Evolutionary conservation across 2,329 filamentous ascomycete genomes (phyloP).

Genomic region (Colletotrichum sp.): DNA sequence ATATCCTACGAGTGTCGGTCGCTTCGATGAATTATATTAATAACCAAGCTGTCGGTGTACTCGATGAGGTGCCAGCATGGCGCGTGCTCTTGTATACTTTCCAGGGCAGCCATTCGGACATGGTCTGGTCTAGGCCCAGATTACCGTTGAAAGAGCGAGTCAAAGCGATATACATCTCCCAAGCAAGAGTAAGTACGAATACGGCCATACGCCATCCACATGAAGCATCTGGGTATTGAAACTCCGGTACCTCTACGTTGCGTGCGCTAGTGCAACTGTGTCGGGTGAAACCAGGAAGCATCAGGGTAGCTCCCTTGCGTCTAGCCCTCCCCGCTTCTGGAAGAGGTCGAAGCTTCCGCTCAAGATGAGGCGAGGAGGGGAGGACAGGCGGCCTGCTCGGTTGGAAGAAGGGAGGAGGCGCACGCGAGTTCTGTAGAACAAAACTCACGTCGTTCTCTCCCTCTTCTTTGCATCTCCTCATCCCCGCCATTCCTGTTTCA

Average conservation of each 20-base stretch:
- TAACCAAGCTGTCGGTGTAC: neutral
- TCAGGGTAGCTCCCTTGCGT: slow-evolving; percentile 3
- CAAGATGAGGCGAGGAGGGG: neutral
- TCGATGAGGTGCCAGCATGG: neutral
- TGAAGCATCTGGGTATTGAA: neutral
- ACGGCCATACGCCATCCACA: neutral
- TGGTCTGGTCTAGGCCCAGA: neutral
- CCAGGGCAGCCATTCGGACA: neutral
- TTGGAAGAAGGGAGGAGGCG: neutral
- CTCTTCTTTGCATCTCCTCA: neutral
- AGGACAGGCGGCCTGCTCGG: neutral
- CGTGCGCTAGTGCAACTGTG: neutral
- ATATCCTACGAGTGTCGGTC: neutral
- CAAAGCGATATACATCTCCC: neutral
- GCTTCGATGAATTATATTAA: neutral
- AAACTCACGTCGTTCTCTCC: neutral
- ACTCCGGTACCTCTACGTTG: neutral
- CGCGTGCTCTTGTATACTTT: neutral
- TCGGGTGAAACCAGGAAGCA: slow-evolving; percentile 15
- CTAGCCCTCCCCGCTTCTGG: neutral
- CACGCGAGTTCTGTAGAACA: neutral
- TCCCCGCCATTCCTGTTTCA: neutral
- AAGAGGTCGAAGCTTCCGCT: neutral
- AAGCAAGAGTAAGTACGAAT: neutral
- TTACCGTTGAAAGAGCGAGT: neutral